Base-by-base conservation (phyloP, 2,329 filamentous ascomycete species). In the Kalmusia sp. region DNA sequence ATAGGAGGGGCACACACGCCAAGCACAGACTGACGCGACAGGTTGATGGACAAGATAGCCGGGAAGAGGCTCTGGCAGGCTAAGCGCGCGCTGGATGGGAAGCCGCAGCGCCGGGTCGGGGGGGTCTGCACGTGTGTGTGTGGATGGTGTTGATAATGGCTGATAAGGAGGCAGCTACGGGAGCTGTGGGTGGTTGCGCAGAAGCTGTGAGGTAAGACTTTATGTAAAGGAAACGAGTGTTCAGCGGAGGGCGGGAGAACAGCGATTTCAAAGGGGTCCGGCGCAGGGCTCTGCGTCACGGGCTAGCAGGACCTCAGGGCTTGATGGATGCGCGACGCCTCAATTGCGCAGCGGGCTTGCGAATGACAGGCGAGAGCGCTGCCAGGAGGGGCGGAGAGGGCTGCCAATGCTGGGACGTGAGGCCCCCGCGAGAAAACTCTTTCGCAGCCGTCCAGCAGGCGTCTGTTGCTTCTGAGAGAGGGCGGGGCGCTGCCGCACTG, bases 171-270 rank as follows among this genome's bases (percentile, higher is more conserved):
- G 54, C 24, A 47, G 55, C 49, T 55, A 59, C 51, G 54, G 58
- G 61, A 56, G 61, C 59, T 70, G 63, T 71, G 69, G 61, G 69
- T 70, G 68, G 69, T 70, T 67, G 70, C 64, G 70, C 67, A 67
- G 63, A 69, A 71, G 70, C 67, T 68, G 76, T 77, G 76, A 77
- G 75, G 76, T 79, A 79, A 79, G 71, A 68, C 71, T 69, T 78
- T 78, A 73, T 73, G 71, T 79, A 79, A 79, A 78, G 75, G 64
- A 77, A 78, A 77, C 60, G 58, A 62, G 60, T 58, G 63, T 68
- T 63, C 65, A 69, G 68, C 65, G 64, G 69, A 65, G 63, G 65
- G 63, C 65, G 57, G 62, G 62, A 33, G 12, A 47, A 14, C 43
- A 47, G 33, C 44, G 62, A 59, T 65, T 70, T 61, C 69, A 71